Evolutionary conservation across 139 green algal genomes (phyloP).

Genomic region (Protoeuglena noctilucae): DNA sequence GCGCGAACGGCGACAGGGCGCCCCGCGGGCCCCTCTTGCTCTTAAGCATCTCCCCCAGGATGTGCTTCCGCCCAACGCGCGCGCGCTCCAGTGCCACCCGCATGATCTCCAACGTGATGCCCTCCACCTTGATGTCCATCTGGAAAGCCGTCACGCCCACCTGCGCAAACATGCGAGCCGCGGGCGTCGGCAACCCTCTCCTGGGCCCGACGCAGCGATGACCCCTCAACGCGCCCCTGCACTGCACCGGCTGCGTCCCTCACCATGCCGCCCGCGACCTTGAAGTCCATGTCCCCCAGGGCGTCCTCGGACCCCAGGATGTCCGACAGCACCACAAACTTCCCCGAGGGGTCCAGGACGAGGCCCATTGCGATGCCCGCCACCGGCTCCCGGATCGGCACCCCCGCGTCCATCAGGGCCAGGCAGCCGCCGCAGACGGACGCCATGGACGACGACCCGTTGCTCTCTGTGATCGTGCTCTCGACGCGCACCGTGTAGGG

Average conservation of each 20-base stretch:
- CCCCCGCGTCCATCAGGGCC: slow-evolving; percentile 58
- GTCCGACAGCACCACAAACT: slow-evolving; percentile 67
- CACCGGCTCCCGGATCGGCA: slow-evolving; percentile 67
- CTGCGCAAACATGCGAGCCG: no score
- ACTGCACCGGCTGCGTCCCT: no score
- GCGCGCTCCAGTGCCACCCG: slow-evolving; percentile 58
- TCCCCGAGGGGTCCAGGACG: slow-evolving; percentile 56
- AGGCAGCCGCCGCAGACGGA: slow-evolving; percentile 89
- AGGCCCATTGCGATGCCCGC: slow-evolving; percentile 96
- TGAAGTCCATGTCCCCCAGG: slow-evolving; percentile 99
- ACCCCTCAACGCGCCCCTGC: no score
- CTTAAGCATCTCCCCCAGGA: slow-evolving; percentile 60
- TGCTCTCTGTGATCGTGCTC: slow-evolving; percentile 90
- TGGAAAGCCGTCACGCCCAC: slow-evolving; percentile 86
- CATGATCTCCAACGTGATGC: slow-evolving; percentile 85
- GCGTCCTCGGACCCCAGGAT: slow-evolving; percentile 88
- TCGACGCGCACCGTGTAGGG: slow-evolving; percentile 81
- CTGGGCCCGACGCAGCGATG: no score
- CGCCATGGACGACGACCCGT: slow-evolving; percentile 90
- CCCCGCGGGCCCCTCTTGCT: slow-evolving; percentile 39
- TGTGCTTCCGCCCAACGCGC: slow-evolving; percentile 36
- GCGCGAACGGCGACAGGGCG: slow-evolving; percentile 35
- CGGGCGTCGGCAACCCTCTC: no score
- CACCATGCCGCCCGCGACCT: slow-evolving; percentile 50
- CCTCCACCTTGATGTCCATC: slow-evolving; percentile 94